These are phyloP conservation scores for Plenodomus tracheiphilus DNA, from an alignment of 2,329 filamentous ascomycete species.

Conservation along the genomic window DNA sequence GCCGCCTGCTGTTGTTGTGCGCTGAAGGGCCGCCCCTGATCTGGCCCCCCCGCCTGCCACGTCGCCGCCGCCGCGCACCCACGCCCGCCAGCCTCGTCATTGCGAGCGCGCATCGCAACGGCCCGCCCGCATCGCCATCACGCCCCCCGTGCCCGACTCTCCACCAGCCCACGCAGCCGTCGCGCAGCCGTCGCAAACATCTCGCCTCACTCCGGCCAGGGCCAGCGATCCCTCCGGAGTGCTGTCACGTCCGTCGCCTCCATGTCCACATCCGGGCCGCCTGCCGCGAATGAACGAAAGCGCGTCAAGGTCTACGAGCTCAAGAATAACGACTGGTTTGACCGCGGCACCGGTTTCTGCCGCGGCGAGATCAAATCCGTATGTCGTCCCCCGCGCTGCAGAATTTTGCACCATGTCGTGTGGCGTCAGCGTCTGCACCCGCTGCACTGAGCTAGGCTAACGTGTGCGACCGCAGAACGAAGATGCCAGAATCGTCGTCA, in stretches of 20 bases:
- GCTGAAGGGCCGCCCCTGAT: not conserved
- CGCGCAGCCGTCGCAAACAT: constrained; percentile 32
- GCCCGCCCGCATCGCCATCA: constrained; percentile 7
- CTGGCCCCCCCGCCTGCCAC: not conserved
- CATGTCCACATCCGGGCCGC: constrained; percentile 33
- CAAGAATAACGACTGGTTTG: constrained; percentile 98
- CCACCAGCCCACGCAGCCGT: not conserved
- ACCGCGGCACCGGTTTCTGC: constrained; percentile 95
- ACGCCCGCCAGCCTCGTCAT: not conserved
- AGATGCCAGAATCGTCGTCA: constrained; percentile 85
- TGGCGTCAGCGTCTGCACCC: constrained; percentile 9
- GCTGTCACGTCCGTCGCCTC: constrained; percentile 5
- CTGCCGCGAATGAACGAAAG: constrained; percentile 56
- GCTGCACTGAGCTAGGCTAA: constrained; percentile 37
- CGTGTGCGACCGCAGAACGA: constrained; percentile 63
- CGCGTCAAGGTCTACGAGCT: constrained; percentile 99
- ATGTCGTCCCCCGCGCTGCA: not conserved
- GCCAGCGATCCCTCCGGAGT: constrained; percentile 28
- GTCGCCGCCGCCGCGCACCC: not conserved
- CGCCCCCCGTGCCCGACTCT: constrained; percentile 13
- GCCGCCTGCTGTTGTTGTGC: not conserved
- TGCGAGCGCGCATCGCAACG: not conserved
- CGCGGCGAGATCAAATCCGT: constrained; percentile 57
- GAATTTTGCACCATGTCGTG: constrained; percentile 11
- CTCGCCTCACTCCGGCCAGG: constrained; percentile 32